Base-by-base conservation (phyloP, 1,139 yeast species). In the Hemisphaericaspora xylofermentans region DNA sequence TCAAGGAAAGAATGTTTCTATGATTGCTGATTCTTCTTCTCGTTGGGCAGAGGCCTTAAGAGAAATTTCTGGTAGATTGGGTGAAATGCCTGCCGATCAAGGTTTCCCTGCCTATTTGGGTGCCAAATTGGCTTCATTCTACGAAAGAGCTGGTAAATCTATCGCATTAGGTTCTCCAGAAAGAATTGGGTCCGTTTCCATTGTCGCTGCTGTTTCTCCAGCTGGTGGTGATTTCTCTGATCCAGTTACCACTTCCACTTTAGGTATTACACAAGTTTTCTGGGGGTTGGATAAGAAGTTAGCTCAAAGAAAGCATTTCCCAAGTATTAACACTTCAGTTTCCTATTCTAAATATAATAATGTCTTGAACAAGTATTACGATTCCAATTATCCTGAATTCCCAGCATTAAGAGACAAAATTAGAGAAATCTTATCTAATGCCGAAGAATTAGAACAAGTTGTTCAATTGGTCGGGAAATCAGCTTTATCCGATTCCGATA, bases 181-280 rank as follows among this genome's bases (percentile, higher is more conserved):
- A 56, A 88, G 99, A 76, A 63, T 80, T 54, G 99, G 98, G 48
- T 91, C 98, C 29, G 98, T 93, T 51, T 93, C 98, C 21, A 93
- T 93, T 67, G 99, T 93, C 59, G 99, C 98, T 46, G 99, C 99
- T 55, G 99, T 93, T 37, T 91, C 98, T 7, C 99, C 99, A 54
- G 98, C 98, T 45, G 99, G 98, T 82, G 99, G 99, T 84, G 99
- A 93, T 77, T 91, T 93, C 83, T 93, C 98, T 16, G 99, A 93
- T 73, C 99, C 99, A 35, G 99, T 93, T 54, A 93, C 99, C 30
- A 93, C 98, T 27, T 81, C 98, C 10, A 93, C 99, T 36, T 80
- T 93, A 60, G 97, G 97, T 84, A 93, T 93, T 58, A 94, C 98
- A 28, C 99, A 93, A 75, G 99, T 94, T 46, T 93, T 94, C 76